These are phyloP conservation scores for Entomortierella beljakovae DNA, from an alignment of 192 early-diverging fungal species.

Conservation along the genomic window DNA sequence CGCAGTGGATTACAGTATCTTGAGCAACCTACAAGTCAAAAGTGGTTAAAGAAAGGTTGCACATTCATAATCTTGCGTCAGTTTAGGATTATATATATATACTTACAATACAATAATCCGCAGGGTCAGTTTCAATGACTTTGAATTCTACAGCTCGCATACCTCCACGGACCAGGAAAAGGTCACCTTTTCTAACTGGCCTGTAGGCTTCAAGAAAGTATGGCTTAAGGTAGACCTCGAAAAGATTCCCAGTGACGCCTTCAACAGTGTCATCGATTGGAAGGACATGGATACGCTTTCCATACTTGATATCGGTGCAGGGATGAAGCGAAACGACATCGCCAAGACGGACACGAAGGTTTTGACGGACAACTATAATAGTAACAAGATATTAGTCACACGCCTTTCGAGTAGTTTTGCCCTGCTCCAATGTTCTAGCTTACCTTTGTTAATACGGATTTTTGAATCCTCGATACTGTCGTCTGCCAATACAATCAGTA, in stretches of 20 bases:
- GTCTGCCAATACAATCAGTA: constrained; percentile 93
- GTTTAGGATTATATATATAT: background rate
- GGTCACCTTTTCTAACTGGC: constrained; percentile 94
- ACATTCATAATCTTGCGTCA: background rate
- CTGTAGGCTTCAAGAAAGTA: constrained; percentile 99
- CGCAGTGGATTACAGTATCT: constrained; percentile 98
- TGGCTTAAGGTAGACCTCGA: constrained; percentile 97
- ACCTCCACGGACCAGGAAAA: constrained; percentile 93
- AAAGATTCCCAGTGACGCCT: constrained; percentile 96
- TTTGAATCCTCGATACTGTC: constrained; percentile 94
- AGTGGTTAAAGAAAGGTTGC: background rate
- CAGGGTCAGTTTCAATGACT: constrained; percentile 94
- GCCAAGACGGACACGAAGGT: constrained; percentile 94
- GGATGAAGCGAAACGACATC: constrained; percentile 97
- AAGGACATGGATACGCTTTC: constrained; percentile 94
- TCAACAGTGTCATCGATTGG: constrained; percentile 99
- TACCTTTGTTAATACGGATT: constrained; percentile 92
- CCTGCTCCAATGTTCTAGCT: background rate
- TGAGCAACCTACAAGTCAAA: constrained; percentile 78
- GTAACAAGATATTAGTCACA: background rate
- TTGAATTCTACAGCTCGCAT: constrained; percentile 99
- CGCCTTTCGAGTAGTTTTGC: background rate
- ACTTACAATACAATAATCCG: constrained; percentile 95
- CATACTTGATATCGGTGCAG: constrained; percentile 97
- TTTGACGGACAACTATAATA: constrained; percentile 88